These are phyloP conservation scores for Xenosphaeropsis pyriputrescens DNA, from an alignment of 2,329 filamentous ascomycete species.

Conservation along the genomic window DNA sequence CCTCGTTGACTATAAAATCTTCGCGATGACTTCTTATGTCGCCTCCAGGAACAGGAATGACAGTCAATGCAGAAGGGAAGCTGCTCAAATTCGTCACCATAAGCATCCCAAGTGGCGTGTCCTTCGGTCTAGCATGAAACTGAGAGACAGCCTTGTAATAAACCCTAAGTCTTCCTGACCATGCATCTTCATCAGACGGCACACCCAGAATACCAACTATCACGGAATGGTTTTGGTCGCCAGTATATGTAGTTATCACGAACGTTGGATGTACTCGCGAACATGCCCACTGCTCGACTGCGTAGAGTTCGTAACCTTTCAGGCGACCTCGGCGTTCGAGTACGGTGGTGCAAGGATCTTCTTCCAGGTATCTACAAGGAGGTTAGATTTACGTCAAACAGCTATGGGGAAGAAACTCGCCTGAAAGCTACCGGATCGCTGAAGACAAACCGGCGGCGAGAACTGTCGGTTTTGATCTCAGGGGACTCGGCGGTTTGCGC, in stretches of 20 bases:
- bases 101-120: constrained; percentile 68
- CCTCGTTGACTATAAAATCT: constrained; percentile 85
- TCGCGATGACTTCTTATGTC: constrained; percentile 69
- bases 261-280: constrained; percentile 82
- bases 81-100: constrained; percentile 91
- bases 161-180: constrained; percentile 64
- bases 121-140: constrained; percentile 70
- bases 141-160: constrained; percentile 81
- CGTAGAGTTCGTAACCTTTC: constrained; percentile 77
- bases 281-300: constrained; percentile 97
- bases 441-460: constrained; percentile 40
- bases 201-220: constrained; percentile 69
- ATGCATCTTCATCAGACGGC: constrained; percentile 62
- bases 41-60: constrained; percentile 81
- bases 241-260: constrained; percentile 85
- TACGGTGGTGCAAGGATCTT: constrained; percentile 63
- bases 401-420: constrained; percentile 8
- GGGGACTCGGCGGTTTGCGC: background rate
- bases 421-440: constrained; percentile 51
- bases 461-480: background rate
- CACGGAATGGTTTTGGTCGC: constrained; percentile 67
- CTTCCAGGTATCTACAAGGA: constrained; percentile 56
- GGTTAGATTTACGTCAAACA: constrained; percentile 1
- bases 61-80: constrained; percentile 82
- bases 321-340: constrained; percentile 58